Conservation (phyloP, 306 rosid genomes). For the Urtica urens region DNA sequence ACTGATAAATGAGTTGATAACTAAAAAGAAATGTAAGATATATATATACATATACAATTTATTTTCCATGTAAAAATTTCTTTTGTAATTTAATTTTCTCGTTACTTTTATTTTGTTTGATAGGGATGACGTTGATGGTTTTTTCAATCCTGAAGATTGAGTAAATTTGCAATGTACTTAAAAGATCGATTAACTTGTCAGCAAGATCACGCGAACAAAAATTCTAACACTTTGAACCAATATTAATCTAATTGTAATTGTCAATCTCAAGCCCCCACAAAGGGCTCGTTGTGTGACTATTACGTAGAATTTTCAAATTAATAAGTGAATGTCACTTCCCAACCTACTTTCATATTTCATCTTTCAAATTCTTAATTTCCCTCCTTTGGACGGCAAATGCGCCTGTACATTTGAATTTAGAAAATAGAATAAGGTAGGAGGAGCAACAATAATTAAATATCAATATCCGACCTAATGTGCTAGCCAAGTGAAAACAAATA, state of each 20-base stretch:
- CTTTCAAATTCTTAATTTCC: background rate
- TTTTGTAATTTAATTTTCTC: too few relatives aligned
- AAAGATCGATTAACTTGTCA: background rate
- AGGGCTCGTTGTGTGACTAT: background rate
- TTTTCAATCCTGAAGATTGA: background rate
- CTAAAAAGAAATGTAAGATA: too few relatives aligned
- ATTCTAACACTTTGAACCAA: conserved; percentile 3
- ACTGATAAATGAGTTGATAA: too few relatives aligned
- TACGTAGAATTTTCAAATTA: too few relatives aligned
- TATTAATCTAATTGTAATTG: background rate
- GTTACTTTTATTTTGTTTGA: background rate
- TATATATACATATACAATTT: too few relatives aligned
- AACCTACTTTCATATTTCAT: background rate
- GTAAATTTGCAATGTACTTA: background rate
- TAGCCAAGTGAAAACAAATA: background rate
- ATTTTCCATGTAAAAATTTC: too few relatives aligned
- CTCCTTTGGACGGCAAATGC: background rate
- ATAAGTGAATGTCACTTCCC: conserved; percentile 13
- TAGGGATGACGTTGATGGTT: background rate
- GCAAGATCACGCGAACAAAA: too few relatives aligned
- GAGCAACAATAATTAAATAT: background rate
- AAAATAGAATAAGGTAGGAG: too few relatives aligned
- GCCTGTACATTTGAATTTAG: conserved; percentile 12
- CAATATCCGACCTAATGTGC: background rate
- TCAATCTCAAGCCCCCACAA: conserved; percentile 13